Conservation (phyloP, 192 early-diverging fungal genomes). For the Coemansia sp. region DNA sequence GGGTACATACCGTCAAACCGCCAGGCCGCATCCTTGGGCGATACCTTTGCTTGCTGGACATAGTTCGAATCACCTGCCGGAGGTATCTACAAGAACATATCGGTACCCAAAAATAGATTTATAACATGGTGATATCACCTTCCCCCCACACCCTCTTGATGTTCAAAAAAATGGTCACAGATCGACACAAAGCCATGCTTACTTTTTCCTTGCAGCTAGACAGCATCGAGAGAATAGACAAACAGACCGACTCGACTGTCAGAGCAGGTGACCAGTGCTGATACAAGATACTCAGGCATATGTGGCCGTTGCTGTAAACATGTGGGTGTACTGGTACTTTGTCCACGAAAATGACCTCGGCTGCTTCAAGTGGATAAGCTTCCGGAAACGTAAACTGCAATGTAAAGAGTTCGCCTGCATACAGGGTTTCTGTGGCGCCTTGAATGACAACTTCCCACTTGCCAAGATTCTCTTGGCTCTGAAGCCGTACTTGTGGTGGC, state of each 20-base stretch:
- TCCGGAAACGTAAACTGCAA: constrained; percentile 71
- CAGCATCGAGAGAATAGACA: constrained; percentile 93
- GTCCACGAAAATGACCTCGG: constrained; percentile 70
- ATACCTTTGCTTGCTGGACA: constrained; percentile 12
- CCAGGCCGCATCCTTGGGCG: constrained; percentile 39
- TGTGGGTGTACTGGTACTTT: constrained; percentile 75
- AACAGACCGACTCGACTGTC: constrained; percentile 82
- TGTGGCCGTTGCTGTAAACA: constrained; percentile 92
- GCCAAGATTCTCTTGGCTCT: constrained; percentile 17
- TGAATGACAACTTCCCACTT: constrained; percentile 66
- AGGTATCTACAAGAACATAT: constrained; percentile 20
- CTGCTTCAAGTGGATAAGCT: constrained; percentile 75
- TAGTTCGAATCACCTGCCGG: constrained; percentile 28
- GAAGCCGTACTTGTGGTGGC: constrained; percentile 16
- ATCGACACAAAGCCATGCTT: constrained; percentile 15
- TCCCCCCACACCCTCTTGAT: background rate
- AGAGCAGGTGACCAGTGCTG: constrained; percentile 94
- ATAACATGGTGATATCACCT: background rate
- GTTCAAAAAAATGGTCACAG: background rate
- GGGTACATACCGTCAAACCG: constrained; percentile 34
- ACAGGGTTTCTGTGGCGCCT: constrained; percentile 72
- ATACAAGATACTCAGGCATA: constrained; percentile 95
- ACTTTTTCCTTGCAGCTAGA: constrained; percentile 82
- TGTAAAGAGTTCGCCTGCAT: constrained; percentile 58
- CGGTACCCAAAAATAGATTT: constrained; percentile 5